Conservation (phyloP, 2,329 filamentous ascomycete genomes). For the Pseudocercospora crystallina region DNA sequence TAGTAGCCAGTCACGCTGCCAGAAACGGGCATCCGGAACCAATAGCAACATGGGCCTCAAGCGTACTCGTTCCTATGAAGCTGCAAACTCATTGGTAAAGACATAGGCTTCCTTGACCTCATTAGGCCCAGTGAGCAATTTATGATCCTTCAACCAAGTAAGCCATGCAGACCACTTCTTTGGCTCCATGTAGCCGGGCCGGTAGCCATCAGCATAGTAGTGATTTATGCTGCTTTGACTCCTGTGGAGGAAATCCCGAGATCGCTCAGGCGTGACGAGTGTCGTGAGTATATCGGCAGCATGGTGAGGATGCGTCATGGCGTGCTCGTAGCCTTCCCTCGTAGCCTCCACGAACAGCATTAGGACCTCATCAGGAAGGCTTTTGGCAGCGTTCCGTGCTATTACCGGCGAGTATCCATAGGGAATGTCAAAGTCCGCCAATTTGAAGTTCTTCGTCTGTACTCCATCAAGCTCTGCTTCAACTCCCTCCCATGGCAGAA, state of each 20-base stretch:
- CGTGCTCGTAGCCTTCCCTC: slow-evolving; percentile 29
- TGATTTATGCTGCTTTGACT: slow-evolving; percentile 33
- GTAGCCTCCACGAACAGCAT: slow-evolving; percentile 31
- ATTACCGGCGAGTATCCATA: slow-evolving; percentile 37
- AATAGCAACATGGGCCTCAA: too few relatives aligned
- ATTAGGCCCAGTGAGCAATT: slow-evolving; percentile 8
- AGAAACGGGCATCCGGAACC: too few relatives aligned
- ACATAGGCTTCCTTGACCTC: slow-evolving; percentile 12
- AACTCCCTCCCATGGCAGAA: slow-evolving; percentile 36
- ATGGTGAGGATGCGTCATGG: slow-evolving; percentile 22
- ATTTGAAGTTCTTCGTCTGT: slow-evolving; percentile 23
- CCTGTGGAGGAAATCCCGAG: slow-evolving; percentile 27
- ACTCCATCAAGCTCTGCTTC: slow-evolving; percentile 30
- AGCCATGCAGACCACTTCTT: slow-evolving; percentile 19
- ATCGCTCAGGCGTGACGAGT: slow-evolving; percentile 23
- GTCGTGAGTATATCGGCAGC: slow-evolving; percentile 18
- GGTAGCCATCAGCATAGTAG: slow-evolving; percentile 28
- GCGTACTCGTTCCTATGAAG: too few relatives aligned
- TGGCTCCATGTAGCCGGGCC: slow-evolving; percentile 16
- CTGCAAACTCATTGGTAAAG: slow-evolving; percentile 17
- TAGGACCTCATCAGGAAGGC: slow-evolving; percentile 21
- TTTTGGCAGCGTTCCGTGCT: slow-evolving; percentile 25
- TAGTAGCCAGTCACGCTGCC: too few relatives aligned
- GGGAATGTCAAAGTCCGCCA: slow-evolving; percentile 30
- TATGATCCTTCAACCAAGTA: slow-evolving; percentile 13